Evolutionary conservation across 176 grass and related monocot genomes (phyloP).

Genomic region (Thinopyrum elongatum): DNA sequence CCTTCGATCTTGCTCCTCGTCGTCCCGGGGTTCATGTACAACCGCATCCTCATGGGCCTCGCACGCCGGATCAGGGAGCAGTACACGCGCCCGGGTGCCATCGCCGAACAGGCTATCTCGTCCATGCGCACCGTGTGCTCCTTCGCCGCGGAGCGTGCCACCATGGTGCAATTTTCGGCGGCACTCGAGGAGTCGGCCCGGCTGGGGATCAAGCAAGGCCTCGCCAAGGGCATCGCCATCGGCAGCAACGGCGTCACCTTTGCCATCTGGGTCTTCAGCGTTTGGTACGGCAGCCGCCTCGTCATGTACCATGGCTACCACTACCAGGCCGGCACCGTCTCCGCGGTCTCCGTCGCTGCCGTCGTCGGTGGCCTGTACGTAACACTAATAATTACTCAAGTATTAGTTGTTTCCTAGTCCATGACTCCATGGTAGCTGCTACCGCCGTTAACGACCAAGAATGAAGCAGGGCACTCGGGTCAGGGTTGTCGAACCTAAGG

Average conservation of each 20-base stretch:
- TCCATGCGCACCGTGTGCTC: slow-evolving; percentile 72
- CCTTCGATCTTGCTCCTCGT: slow-evolving; percentile 65
- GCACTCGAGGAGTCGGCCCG: slow-evolving; percentile 52
- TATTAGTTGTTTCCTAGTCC: neutral
- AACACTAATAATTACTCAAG: neutral
- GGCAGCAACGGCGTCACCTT: slow-evolving; percentile 76
- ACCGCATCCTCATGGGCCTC: slow-evolving; percentile 58
- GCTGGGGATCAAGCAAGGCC: slow-evolving; percentile 70
- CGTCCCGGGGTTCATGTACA: slow-evolving; percentile 72
- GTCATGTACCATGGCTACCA: slow-evolving; percentile 74
- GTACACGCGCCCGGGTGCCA: slow-evolving; percentile 53
- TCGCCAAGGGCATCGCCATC: slow-evolving; percentile 74
- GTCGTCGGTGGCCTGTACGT: slow-evolving; percentile 63
- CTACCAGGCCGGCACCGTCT: slow-evolving; percentile 65
- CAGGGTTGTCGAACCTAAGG: slow-evolving; percentile 79
- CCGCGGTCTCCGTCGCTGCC: slow-evolving; percentile 45
- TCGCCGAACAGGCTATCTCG: slow-evolving; percentile 75
- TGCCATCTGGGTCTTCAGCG: slow-evolving; percentile 65
- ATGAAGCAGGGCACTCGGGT: slow-evolving; percentile 60
- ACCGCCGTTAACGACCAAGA: neutral
- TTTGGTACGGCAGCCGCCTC: slow-evolving; percentile 83
- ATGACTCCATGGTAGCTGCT: too few species aligned
- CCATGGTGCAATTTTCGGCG: slow-evolving; percentile 52
- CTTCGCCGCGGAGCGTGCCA: slow-evolving; percentile 54
- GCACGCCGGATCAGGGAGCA: slow-evolving; percentile 57